phyloP scores from a whole-genome alignment of 2,329 filamentous ascomycete genomes.

The Fusarium compactum region DNA sequence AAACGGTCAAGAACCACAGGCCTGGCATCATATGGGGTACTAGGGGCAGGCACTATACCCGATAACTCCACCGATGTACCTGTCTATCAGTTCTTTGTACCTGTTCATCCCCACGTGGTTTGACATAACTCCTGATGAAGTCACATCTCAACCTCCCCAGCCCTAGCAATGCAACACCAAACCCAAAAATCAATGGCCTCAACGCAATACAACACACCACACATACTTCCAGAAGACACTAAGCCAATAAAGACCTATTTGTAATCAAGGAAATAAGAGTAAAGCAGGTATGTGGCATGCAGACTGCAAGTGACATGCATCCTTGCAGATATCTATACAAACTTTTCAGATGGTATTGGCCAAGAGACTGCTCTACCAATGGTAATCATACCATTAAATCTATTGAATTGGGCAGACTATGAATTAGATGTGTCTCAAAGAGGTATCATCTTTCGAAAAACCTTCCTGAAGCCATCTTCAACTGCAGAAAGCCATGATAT shows the following conservation, averaged over 20 bases:
- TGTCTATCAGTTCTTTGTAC: background rate
- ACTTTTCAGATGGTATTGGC: background rate
- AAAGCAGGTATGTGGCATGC: background rate
- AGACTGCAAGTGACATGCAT: constrained; percentile 18
- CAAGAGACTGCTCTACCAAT: background rate
- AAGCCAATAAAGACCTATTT: background rate
- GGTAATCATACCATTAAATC: background rate
- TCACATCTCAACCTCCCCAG: background rate
- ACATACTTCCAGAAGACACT: background rate
- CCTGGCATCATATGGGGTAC: background rate
- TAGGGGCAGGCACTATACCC: background rate
- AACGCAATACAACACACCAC: background rate
- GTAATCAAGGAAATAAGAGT: background rate
- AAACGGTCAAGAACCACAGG: background rate
- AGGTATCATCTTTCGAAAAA: constrained; percentile 18
- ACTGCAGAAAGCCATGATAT: background rate
- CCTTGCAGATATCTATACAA: background rate
- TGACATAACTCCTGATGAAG: background rate
- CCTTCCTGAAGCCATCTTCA: background rate
- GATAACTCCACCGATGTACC: background rate
- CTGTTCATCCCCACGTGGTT: constrained; percentile 8
- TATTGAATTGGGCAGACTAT: background rate
- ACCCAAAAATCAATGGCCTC: background rate
- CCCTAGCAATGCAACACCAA: background rate
- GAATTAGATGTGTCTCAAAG: constrained; percentile 17